phyloP scores from a whole-genome alignment of 139 green algal species.

The Protoeuglena noctilucae region DNA sequence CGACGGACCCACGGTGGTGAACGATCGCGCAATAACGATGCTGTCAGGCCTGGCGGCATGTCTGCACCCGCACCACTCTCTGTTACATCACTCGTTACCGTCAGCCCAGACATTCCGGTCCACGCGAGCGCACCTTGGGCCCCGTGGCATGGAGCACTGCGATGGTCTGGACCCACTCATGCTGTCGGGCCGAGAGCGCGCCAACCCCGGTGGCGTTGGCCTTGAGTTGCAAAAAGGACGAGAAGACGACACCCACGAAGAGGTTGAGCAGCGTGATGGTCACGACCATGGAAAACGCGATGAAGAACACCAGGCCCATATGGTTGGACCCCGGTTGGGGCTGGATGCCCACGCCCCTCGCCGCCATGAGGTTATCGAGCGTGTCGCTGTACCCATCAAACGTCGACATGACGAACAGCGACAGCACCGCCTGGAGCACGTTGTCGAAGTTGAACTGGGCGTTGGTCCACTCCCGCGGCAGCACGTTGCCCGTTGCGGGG shows the following conservation, averaged over 20 bases:
- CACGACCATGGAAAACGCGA: conserved; percentile 52
- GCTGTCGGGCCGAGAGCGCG: no score
- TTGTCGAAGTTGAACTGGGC: conserved; percentile 62
- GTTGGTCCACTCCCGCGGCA: conserved; percentile 30
- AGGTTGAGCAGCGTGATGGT: conserved; percentile 72
- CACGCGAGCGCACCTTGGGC: no score
- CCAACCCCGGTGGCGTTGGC: no score
- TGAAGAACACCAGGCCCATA: conserved; percentile 49
- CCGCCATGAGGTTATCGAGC: conserved; percentile 31
- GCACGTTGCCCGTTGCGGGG: neutral
- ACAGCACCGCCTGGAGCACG: conserved; percentile 39
- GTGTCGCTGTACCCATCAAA: conserved; percentile 55
- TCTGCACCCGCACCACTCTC: no score
- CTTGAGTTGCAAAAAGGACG: no score
- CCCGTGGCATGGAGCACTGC: no score
- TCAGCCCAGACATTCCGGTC: no score
- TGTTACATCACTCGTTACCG: no score
- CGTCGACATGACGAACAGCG: conserved; percentile 48
- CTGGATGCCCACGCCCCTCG: conserved; percentile 31
- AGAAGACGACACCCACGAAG: conserved; percentile 69
- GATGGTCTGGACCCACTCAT: no score
- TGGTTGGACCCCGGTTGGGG: conserved; percentile 35
- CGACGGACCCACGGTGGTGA: no score
- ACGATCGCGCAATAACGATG: no score
- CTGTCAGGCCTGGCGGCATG: no score